A percentile compares a stretch with the other conserved stretches of the same genome.
phyloP scores from a whole-genome alignment of 1,139 yeast genomes.

The Yamadazyma siamensis region DNA sequence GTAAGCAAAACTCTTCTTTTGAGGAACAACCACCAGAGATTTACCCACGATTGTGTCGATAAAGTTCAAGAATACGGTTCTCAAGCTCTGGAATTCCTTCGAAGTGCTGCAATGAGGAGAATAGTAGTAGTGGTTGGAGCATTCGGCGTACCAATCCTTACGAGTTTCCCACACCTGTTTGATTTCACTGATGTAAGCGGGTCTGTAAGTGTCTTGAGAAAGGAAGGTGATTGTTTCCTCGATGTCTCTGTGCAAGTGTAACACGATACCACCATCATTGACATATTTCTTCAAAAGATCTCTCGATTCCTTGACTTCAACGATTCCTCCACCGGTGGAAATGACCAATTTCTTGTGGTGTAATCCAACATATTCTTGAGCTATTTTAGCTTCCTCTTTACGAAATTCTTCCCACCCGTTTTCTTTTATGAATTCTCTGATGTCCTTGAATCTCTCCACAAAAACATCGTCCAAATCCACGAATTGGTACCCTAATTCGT shows the following conservation, averaged over 20 bases:
- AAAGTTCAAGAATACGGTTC: slow-evolving; percentile 57
- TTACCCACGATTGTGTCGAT: slow-evolving; percentile 64
- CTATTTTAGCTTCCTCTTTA: slow-evolving; percentile 56
- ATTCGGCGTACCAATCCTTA: slow-evolving; percentile 73
- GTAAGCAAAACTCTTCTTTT: slow-evolving; percentile 62
- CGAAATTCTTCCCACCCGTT: slow-evolving; percentile 91
- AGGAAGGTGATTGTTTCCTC: slow-evolving; percentile 76
- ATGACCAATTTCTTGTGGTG: slow-evolving; percentile 62
- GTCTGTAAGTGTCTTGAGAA: slow-evolving; percentile 76
- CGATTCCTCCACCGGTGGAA: slow-evolving; percentile 97
- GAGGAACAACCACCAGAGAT: slow-evolving; percentile 42
- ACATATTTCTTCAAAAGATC: slow-evolving; percentile 53
- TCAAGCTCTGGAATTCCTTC: slow-evolving; percentile 54
- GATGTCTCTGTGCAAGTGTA: slow-evolving; percentile 87
- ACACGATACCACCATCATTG: slow-evolving; percentile 65
- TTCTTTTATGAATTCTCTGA: slow-evolving; percentile 62
- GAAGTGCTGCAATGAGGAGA: slow-evolving; percentile 66
- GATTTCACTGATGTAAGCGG: slow-evolving; percentile 80
- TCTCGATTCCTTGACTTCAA: slow-evolving; percentile 73
- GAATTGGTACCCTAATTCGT: slow-evolving; percentile 64
- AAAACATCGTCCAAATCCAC: slow-evolving; percentile 76
- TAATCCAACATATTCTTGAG: slow-evolving; percentile 47
- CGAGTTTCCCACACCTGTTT: slow-evolving; percentile 81
- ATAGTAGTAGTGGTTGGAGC: slow-evolving; percentile 76
- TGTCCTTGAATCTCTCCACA: slow-evolving; percentile 56